These are phyloP conservation scores for Debaryomyces sp. DNA, from an alignment of 1,139 yeast genomes.

Conservation along the genomic window DNA sequence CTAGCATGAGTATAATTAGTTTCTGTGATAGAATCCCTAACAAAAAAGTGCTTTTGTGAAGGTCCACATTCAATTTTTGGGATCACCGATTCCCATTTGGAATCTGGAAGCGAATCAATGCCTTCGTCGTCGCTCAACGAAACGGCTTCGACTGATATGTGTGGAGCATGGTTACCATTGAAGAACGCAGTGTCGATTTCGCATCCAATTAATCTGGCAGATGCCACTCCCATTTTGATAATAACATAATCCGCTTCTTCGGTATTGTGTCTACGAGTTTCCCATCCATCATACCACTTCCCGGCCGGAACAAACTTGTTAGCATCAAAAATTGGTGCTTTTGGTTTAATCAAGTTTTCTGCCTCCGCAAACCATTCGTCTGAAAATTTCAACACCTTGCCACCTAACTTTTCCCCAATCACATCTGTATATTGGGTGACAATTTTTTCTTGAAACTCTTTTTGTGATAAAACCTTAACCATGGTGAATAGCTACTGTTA, in stretches of 20 bases:
- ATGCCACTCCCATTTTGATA: constrained; percentile 78
- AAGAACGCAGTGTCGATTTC: constrained; percentile 93
- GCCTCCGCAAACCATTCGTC: constrained; percentile 98
- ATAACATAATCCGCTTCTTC: constrained; percentile 87
- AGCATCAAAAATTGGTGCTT: constrained; percentile 77
- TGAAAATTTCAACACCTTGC: constrained; percentile 64
- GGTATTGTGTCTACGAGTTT: constrained; percentile 88
- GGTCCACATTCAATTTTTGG: constrained; percentile 84
- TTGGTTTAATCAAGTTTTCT: constrained; percentile 80
- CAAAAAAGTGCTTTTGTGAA: constrained; percentile 78
- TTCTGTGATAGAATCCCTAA: constrained; percentile 58
- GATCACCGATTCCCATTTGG: constrained; percentile 71
- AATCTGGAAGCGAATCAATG: constrained; percentile 23
- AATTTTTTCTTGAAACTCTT: constrained; percentile 46
- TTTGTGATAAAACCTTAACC: constrained; percentile 34
- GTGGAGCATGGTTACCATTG: constrained; percentile 94
- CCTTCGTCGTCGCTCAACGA: constrained; percentile 36
- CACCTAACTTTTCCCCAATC: constrained; percentile 84
- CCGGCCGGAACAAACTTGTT: constrained; percentile 81
- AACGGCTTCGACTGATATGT: constrained; percentile 80
- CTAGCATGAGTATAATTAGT: constrained; percentile 75
- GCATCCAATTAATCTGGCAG: constrained; percentile 77
- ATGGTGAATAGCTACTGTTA: constrained; percentile 16
- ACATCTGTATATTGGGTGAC: constrained; percentile 64
- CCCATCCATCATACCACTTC: constrained; percentile 99